Base-by-base conservation (phyloP, 2,329 filamentous ascomycete species). In the Penicillium sp. region DNA sequence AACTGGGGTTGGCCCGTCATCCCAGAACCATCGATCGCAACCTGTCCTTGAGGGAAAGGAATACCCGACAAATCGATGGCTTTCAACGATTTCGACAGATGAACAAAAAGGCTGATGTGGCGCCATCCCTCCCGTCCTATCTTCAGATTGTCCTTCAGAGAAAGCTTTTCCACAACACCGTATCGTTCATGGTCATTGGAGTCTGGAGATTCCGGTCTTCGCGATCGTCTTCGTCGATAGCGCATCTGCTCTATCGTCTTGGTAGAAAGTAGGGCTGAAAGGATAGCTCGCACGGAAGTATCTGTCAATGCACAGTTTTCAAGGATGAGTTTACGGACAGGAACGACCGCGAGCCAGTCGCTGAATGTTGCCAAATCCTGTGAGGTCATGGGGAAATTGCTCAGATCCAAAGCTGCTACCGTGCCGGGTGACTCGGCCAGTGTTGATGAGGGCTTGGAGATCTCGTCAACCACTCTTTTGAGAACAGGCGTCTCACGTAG, bases 291-390 rank as follows among this genome's bases (percentile, higher is more conserved):
- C 7, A 97, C 80, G 4, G 91, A 91, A 72, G 96, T 92, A 67
- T 97, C 93, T 1, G 84, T 90, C 38, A 99, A 77, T 6, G 91
- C 90, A 59, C 91, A 93, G 70, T 96, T 91, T 68, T 97, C 93
- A 54, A 97, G 77, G 7, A 96, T 81, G 0, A 99, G 77, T 68
- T 96, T 91, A 65, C 90, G 89, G 3, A 97, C 88, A 0, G 94
- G 93, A 0, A 97, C 93, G 7, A 99, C 87, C 6, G 94, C 93
- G 41, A 99, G 81, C 81, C 93, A 99, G 72, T 99, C 94, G 49
- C 93, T 91, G 2, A 99, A 81, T 0, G 94, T 97, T 50, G 93
- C 77, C 27, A 96, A 82, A 71, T 99, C 94, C 3, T 89, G 84
- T 45, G 96, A 77, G 58, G 93, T 89, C 77, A 99, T 83, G 71